phyloP scores from a whole-genome alignment of 2,329 filamentous ascomycete species.

The Hymenoscyphus fraxineus region DNA sequence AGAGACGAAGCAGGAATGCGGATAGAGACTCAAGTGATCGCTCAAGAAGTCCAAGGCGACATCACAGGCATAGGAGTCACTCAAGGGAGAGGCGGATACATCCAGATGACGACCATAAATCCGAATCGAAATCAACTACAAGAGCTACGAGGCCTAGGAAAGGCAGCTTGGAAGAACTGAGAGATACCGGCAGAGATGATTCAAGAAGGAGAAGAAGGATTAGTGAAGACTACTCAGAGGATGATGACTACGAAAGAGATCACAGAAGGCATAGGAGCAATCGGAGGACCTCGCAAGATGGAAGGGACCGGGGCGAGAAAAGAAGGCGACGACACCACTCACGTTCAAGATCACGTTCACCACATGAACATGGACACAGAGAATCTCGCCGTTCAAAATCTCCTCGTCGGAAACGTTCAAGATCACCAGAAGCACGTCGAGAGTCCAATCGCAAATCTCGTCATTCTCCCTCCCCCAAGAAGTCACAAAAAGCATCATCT shows the following conservation, averaged over 20 bases:
- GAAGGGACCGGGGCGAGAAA: constrained; percentile 19
- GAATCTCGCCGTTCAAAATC: constrained; percentile 36
- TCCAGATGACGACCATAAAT: background rate
- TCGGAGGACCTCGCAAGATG: constrained; percentile 24
- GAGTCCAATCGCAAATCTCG: constrained; percentile 7
- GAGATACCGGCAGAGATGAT: background rate
- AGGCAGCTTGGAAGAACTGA: background rate
- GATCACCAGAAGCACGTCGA: constrained; percentile 20
- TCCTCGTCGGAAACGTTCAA: constrained; percentile 24
- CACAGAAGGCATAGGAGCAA: constrained; percentile 30
- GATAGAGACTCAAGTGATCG: constrained; percentile 8
- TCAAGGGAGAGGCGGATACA: constrained; percentile 15
- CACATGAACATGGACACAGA: constrained; percentile 24
- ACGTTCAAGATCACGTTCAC: constrained; percentile 28
- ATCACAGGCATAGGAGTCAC: constrained; percentile 31
- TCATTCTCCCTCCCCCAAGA: constrained; percentile 15
- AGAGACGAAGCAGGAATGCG: constrained; percentile 8
- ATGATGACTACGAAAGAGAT: constrained; percentile 2
- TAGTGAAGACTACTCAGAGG: background rate
- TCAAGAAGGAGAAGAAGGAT: background rate
- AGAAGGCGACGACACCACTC: constrained; percentile 22
- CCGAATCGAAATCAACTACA: constrained; percentile 1
- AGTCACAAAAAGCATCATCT: constrained; percentile 5
- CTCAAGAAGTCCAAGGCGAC: constrained; percentile 22
- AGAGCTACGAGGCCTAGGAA: background rate